Evolutionary conservation across 305 asterid genomes (phyloP).

Genomic region (Fraxinus nigra): DNA sequence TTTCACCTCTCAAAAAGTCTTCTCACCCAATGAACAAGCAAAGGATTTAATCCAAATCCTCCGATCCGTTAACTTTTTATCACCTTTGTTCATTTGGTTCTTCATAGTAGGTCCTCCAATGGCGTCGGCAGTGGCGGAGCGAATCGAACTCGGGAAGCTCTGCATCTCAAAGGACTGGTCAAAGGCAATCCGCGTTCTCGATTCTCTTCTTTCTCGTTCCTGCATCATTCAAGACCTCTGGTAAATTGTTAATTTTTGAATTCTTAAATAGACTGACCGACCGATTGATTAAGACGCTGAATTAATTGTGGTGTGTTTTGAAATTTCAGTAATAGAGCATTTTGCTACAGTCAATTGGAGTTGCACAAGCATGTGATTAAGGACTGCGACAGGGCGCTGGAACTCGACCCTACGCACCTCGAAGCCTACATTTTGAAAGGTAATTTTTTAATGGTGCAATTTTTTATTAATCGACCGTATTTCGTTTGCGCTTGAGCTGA

Average conservation of each 20-base stretch:
- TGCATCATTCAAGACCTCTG: slow-evolving; percentile 84
- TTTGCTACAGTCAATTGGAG: slow-evolving; percentile 97
- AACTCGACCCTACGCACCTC: slow-evolving; percentile 78
- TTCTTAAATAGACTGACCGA: background rate
- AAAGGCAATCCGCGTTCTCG: slow-evolving; percentile 92
- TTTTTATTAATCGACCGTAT: background rate
- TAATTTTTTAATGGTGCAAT: slow-evolving; percentile 5
- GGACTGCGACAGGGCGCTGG: slow-evolving; percentile 89
- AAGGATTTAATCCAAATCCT: slow-evolving; percentile 21
- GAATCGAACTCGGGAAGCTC: slow-evolving; percentile 81
- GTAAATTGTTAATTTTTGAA: slow-evolving; percentile 32
- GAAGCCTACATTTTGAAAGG: slow-evolving; percentile 93
- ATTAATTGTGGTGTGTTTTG: slow-evolving; percentile 15
- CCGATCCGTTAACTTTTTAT: slow-evolving; percentile 31
- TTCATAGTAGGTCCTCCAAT: slow-evolving; percentile 31
- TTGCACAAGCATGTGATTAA: slow-evolving; percentile 89
- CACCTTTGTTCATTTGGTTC: background rate
- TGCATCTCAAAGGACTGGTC: slow-evolving; percentile 96
- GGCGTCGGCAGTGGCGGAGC: slow-evolving; percentile 62
- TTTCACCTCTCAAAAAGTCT: slow-evolving; percentile 13
- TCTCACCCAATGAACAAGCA: slow-evolving; percentile 41
- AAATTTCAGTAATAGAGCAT: slow-evolving; percentile 87
- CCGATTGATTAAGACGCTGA: slow-evolving; percentile 33
- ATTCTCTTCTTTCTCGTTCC: slow-evolving; percentile 66
- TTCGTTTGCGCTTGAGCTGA: background rate